A percentile compares a stretch with the other conserved stretches of the same genome.
Conservation (phyloP, 192 early-diverging fungal genomes). For the Backusella tarrabulga region DNA sequence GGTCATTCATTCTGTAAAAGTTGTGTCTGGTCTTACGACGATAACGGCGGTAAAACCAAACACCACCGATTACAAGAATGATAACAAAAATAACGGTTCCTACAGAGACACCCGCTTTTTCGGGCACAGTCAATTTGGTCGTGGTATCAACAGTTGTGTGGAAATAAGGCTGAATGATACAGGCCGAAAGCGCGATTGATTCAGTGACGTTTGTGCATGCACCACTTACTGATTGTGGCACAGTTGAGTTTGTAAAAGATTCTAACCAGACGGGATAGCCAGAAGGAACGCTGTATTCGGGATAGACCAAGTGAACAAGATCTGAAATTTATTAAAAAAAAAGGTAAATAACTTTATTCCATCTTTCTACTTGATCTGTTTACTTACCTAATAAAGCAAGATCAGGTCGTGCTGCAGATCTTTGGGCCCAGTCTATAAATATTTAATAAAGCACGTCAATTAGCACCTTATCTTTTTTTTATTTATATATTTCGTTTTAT, state of each 20-base stretch:
- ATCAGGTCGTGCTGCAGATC: conserved; percentile 14
- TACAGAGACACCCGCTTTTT: conserved; percentile 9
- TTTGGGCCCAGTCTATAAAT: conserved; percentile 9
- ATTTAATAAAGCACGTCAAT: not conserved
- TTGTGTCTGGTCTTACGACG: conserved; percentile 13
- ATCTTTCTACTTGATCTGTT: not conserved
- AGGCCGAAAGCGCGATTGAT: not conserved
- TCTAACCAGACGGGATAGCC: conserved; percentile 1
- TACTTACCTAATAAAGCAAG: conserved; percentile 11
- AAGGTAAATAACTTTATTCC: not conserved
- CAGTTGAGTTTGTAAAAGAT: not conserved
- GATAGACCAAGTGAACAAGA: not conserved
- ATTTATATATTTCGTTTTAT: not conserved
- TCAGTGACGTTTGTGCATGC: not conserved
- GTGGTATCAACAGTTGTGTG: not conserved
- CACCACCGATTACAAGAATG: not conserved
- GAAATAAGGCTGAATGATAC: not conserved
- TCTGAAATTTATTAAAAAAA: not conserved
- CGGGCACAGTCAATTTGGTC: not conserved
- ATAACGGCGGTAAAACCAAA: conserved; percentile 5
- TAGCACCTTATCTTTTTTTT: not conserved
- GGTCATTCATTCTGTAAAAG: conserved; percentile 17
- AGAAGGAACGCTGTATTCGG: not conserved
- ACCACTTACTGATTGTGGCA: not conserved
- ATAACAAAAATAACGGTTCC: not conserved